Percentiles rank a stretch among this genome's conserved stretches.
phyloP scores from a whole-genome alignment of 2,329 filamentous ascomycete genomes.

The Drechslerella coelobrocha region DNA sequence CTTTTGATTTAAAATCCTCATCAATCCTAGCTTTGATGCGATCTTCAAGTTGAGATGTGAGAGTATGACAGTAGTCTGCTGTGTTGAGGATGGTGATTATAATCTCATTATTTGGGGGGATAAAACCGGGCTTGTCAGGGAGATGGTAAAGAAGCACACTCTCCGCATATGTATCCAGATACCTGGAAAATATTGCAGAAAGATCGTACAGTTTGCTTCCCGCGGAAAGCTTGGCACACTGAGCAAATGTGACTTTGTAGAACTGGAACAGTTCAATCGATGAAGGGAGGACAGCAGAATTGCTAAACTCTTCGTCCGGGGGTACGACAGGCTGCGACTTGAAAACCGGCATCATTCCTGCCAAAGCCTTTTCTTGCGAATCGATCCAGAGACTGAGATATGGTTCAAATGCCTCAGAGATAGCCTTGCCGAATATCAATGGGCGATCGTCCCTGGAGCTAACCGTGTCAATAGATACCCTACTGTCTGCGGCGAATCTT shows the following conservation, averaged over 20 bases:
- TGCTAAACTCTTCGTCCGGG: constrained; percentile 89
- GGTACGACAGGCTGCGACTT: constrained; percentile 79
- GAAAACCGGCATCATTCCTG: constrained; percentile 80
- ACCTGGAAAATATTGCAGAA: constrained; percentile 84
- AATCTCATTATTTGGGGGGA: constrained; percentile 69
- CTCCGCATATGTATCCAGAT: constrained; percentile 93
- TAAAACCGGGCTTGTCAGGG: constrained; percentile 39
- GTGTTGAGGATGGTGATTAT: constrained; percentile 89
- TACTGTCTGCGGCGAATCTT: constrained; percentile 74
- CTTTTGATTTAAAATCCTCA: constrained; percentile 72
- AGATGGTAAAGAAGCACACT: constrained; percentile 74
- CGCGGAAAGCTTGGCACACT: constrained; percentile 95
- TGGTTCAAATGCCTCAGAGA: constrained; percentile 95
- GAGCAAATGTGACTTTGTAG: constrained; percentile 88
- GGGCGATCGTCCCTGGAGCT: constrained; percentile 77
- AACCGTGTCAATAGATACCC: constrained; percentile 87
- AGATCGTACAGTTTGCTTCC: constrained; percentile 85
- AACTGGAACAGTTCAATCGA: constrained; percentile 98
- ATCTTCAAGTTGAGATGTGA: constrained; percentile 90
- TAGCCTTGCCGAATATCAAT: constrained; percentile 83
- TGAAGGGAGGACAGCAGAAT: constrained; percentile 81
- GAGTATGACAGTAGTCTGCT: constrained; percentile 94
- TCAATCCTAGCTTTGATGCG: constrained; percentile 93
- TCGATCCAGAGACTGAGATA: constrained; percentile 98
- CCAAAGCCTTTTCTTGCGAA: constrained; percentile 76